Evolutionary conservation across 768 basidiomycete species (phyloP).

Genomic region (Mycena rosella): DNA sequence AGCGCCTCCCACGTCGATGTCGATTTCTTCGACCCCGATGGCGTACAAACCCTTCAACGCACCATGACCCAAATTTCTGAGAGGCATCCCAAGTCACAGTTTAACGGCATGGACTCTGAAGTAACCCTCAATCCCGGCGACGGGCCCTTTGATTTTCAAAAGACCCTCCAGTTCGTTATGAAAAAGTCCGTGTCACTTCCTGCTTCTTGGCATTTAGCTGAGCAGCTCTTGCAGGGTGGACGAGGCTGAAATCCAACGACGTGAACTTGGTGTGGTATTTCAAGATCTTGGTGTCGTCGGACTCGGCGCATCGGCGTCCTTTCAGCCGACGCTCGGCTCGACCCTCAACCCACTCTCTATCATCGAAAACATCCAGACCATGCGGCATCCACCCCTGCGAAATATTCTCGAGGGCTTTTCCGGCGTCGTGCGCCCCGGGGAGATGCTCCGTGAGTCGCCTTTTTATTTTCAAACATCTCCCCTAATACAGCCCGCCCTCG

Average conservation of each 20-base stretch:
- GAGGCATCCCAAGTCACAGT: background rate
- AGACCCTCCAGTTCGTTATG: constrained; percentile 43
- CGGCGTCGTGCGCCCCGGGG: constrained; percentile 74
- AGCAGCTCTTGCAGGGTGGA: constrained; percentile 44
- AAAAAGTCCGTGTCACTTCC: constrained; percentile 38
- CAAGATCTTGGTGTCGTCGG: constrained; percentile 66
- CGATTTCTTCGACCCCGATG: constrained; percentile 62
- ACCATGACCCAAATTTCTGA: constrained; percentile 36
- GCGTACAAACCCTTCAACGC: constrained; percentile 48
- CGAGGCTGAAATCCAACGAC: constrained; percentile 46
- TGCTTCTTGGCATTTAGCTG: background rate
- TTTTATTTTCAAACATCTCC: background rate
- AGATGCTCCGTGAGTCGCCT: constrained; percentile 77
- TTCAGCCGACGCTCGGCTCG: constrained; percentile 66
- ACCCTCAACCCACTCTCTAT: constrained; percentile 61
- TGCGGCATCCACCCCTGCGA: constrained; percentile 72
- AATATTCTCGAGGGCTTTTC: constrained; percentile 75
- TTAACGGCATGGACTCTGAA: constrained; percentile 37
- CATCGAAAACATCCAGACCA: constrained; percentile 55
- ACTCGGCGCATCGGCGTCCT: constrained; percentile 54
- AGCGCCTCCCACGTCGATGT: constrained; percentile 48
- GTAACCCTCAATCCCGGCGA: constrained; percentile 39
- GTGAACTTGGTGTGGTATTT: constrained; percentile 66
- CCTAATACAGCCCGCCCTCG: background rate
- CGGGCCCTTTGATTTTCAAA: constrained; percentile 47